phyloP scores from a whole-genome alignment of 2,329 filamentous ascomycete species.

The Hymenoscyphus salicellus region DNA sequence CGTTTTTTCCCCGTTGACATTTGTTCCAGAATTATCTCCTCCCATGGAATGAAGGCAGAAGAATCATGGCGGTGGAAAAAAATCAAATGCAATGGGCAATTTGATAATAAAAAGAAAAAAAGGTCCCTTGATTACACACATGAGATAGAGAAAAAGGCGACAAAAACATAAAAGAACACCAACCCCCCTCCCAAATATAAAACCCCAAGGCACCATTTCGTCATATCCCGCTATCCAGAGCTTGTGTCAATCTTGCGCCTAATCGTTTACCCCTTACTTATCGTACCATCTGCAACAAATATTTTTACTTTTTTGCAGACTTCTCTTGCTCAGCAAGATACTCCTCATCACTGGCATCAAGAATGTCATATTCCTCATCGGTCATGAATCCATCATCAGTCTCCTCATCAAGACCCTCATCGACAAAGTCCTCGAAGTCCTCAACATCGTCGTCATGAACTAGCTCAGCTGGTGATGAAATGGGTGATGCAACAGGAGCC shows the following conservation, averaged over 20 bases:
- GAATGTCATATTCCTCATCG: slow-evolving; percentile 96
- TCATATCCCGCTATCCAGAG: slow-evolving; percentile 29
- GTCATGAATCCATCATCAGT: slow-evolving; percentile 80
- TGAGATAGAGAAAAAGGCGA: slow-evolving; percentile 18
- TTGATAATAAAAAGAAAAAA: not conserved
- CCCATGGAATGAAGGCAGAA: too few species aligned
- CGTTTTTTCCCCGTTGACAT: too few species aligned
- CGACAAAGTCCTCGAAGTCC: slow-evolving; percentile 50
- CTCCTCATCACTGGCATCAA: slow-evolving; percentile 92
- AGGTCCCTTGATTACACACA: slow-evolving; percentile 13
- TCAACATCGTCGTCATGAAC: slow-evolving; percentile 42
- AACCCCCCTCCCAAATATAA: slow-evolving; percentile 14
- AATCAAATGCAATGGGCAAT: too few species aligned
- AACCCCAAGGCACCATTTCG: slow-evolving; percentile 26
- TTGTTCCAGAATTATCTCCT: too few species aligned
- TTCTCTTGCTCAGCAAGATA: slow-evolving; percentile 54
- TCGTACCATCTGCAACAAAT: slow-evolving; percentile 4
- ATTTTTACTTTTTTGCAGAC: slow-evolving; percentile 30
- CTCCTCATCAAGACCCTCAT: slow-evolving; percentile 49
- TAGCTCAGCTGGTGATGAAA: slow-evolving; percentile 38
- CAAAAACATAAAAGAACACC: slow-evolving; percentile 3
- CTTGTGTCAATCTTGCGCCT: slow-evolving; percentile 35
- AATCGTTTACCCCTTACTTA: slow-evolving; percentile 10
- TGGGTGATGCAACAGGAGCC: slow-evolving; percentile 49
- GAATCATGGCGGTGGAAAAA: too few species aligned